These are phyloP conservation scores for Cystoisospora suis DNA, from an alignment of 169 alveolate species.

Conservation along the genomic window DNA sequence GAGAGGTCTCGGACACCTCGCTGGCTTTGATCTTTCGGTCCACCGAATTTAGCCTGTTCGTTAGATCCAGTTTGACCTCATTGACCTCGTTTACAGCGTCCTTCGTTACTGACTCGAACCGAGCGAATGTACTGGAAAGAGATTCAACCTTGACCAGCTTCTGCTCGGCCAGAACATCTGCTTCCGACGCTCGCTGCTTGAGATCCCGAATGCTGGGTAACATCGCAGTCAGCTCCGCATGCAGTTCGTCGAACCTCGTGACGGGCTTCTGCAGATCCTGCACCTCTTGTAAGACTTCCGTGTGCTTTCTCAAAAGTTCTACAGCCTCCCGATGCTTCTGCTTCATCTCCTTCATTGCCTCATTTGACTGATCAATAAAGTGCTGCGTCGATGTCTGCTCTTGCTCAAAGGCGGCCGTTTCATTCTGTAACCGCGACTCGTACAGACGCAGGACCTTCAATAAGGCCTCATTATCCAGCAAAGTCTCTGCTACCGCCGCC, in stretches of 20 bases:
- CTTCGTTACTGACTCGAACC: not conserved
- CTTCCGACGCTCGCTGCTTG: not conserved
- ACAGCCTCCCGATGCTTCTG: not conserved
- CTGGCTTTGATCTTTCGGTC: not conserved
- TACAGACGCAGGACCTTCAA: not conserved
- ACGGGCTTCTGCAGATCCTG: not conserved
- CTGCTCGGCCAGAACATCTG: not conserved
- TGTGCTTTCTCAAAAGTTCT: not conserved
- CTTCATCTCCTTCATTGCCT: not conserved
- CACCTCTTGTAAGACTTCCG: not conserved
- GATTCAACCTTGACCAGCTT: not conserved
- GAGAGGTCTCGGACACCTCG: not conserved
- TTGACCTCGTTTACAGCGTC: not conserved
- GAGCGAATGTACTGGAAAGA: not conserved
- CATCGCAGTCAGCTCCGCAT: not conserved
- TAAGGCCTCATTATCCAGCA: not conserved
- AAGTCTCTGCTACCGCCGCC: not conserved
- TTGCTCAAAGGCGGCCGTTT: not conserved
- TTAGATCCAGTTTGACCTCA: not conserved
- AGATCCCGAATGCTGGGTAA: not conserved
- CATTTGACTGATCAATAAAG: not conserved
- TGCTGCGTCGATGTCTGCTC: not conserved
- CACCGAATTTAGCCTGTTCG: not conserved
- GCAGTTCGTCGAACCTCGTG: not conserved
- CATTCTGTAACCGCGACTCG: constrained; percentile 1